Evolutionary conservation across 192 early-diverging fungal genomes (phyloP).

Genomic region (Geranomyces michiganensis): DNA sequence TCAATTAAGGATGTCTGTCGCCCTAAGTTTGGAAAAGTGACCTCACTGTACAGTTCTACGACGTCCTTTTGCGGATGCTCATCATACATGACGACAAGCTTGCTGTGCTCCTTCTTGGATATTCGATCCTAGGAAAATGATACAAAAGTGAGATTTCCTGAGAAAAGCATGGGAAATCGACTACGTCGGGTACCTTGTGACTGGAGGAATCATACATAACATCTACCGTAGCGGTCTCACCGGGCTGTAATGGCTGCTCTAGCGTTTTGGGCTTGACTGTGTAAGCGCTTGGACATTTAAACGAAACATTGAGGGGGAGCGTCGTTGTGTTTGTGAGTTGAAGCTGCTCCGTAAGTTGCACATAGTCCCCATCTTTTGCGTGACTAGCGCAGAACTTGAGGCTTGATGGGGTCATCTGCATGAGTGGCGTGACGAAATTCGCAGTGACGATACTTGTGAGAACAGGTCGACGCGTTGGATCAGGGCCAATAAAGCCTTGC

Average conservation of each 20-base stretch:
- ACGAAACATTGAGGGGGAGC: conserved; percentile 46
- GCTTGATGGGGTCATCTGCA: conserved; percentile 43
- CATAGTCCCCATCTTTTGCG: conserved; percentile 46
- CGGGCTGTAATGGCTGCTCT: conserved; percentile 39
- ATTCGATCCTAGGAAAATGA: conserved; percentile 32
- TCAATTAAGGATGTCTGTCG: conserved; percentile 36
- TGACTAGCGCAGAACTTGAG: conserved; percentile 54
- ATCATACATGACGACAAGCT: conserved; percentile 52
- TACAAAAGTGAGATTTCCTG: neutral
- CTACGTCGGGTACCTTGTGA: conserved; percentile 40
- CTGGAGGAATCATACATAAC: conserved; percentile 50
- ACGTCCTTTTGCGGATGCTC: conserved; percentile 62
- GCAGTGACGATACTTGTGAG: conserved; percentile 47
- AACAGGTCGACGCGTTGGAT: conserved; percentile 50
- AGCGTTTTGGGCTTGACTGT: conserved; percentile 33
- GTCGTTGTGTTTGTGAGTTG: conserved; percentile 52
- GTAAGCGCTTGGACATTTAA: conserved; percentile 51
- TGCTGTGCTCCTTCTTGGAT: conserved; percentile 50
- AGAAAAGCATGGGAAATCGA: neutral
- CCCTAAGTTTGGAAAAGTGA: conserved; percentile 58
- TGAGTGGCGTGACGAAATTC: conserved; percentile 61
- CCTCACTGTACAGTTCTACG: conserved; percentile 53
- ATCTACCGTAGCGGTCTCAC: conserved; percentile 30
- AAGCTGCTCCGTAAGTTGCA: conserved; percentile 42
- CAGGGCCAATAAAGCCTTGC: conserved; percentile 55